These are phyloP conservation scores for Aphanocladium album DNA, from an alignment of 2,329 filamentous ascomycete species.

Conservation along the genomic window DNA sequence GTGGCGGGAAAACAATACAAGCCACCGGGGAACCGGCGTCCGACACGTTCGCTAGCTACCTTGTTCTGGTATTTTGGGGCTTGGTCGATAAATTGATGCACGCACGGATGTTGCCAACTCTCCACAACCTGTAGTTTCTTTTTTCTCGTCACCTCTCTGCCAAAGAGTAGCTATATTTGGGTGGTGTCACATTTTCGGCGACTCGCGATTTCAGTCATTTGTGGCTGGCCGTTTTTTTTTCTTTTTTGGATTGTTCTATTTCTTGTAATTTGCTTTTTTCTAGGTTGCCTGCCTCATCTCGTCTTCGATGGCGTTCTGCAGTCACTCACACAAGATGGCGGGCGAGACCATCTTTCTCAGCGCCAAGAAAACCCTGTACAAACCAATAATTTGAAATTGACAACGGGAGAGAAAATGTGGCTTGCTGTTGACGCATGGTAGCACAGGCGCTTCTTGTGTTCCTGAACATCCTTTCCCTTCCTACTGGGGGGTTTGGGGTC, in stretches of 20 bases:
- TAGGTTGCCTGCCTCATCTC: neutral
- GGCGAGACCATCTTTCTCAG: neutral
- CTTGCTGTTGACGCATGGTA: too few species aligned
- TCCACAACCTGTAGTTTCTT: neutral
- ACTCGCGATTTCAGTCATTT: neutral
- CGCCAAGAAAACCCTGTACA: too few species aligned
- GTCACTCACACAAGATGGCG: neutral
- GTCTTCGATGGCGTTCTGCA: neutral
- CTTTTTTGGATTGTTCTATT: neutral
- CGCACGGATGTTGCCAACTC: neutral
- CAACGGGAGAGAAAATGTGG: too few species aligned
- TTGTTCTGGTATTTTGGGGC: neutral
- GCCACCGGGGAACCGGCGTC: too few species aligned
- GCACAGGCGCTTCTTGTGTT: too few species aligned
- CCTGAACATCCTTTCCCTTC: neutral
- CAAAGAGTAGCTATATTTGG: neutral
- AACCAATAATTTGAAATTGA: too few species aligned
- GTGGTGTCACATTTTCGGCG: neutral
- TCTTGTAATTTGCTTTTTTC: neutral
- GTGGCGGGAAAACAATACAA: neutral
- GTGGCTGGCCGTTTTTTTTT: neutral
- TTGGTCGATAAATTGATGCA: constrained; percentile 1
- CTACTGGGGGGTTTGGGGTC: too few species aligned
- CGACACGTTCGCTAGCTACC: too few species aligned
- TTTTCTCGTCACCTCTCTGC: neutral